phyloP scores from a whole-genome alignment of 2,329 filamentous ascomycete genomes.

The Diaporthe sp. region DNA sequence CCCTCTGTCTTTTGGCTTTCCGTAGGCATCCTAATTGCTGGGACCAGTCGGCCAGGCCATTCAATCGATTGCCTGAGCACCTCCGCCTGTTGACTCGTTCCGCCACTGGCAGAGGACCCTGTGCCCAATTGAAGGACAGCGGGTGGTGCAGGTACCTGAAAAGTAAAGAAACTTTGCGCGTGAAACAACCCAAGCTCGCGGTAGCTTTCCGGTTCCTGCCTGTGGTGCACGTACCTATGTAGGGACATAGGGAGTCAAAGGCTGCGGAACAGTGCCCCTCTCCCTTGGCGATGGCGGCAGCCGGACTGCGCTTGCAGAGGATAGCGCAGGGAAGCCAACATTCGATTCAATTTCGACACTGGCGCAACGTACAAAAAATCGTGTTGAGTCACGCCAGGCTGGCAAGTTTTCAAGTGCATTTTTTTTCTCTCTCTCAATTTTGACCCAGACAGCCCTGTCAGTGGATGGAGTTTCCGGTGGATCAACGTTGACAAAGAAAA shows the following conservation, averaged over 20 bases:
- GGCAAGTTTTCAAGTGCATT: neutral
- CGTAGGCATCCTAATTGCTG: constrained; percentile 24
- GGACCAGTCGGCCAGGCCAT: neutral
- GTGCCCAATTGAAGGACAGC: constrained; percentile 20
- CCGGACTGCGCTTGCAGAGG: constrained; percentile 9
- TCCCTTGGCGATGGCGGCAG: neutral
- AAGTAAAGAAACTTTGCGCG: constrained; percentile 31
- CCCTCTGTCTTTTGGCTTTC: constrained; percentile 8
- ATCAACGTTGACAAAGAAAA: constrained; percentile 14
- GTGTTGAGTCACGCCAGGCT: constrained; percentile 10
- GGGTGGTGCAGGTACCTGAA: constrained; percentile 31
- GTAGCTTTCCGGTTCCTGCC: constrained; percentile 31
- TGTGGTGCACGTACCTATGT: constrained; percentile 24
- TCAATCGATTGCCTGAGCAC: constrained; percentile 24
- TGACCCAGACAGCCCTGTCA: neutral
- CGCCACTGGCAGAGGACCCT: constrained; percentile 14
- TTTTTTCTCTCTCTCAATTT: neutral
- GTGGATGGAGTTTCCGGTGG: neutral
- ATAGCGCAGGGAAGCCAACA: neutral
- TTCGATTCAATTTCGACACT: constrained; percentile 1
- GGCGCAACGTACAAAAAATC: neutral
- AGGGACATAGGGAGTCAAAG: constrained; percentile 8
- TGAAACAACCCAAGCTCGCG: constrained; percentile 36
- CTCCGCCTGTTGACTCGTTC: constrained; percentile 24
- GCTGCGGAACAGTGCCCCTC: neutral